A percentile compares a stretch with the other conserved stretches of the same genome.
phyloP scores from a whole-genome alignment of 371 early-diverging fungal species.

The Mortierella sp. region DNA sequence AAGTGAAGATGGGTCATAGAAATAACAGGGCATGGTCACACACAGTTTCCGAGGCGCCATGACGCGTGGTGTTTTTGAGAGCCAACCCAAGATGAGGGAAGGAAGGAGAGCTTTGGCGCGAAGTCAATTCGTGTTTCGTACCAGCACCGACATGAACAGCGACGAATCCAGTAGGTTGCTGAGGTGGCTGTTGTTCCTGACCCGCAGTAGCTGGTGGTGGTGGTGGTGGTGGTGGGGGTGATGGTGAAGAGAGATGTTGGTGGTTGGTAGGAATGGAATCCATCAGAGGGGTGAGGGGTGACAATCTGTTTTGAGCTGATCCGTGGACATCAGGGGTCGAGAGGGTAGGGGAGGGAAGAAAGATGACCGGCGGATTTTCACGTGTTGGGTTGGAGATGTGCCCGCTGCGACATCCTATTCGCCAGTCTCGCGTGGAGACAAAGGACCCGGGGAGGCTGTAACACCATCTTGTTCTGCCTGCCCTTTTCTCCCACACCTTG shows the following conservation, averaged over 20 bases:
- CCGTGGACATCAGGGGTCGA: no score
- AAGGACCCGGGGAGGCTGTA: conserved; percentile 3
- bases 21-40: no score
- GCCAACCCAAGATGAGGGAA: no score
- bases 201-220: neutral
- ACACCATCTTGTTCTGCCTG: neutral
- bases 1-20: no score
- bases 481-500: conserved; percentile 3
- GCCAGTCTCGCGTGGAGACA: conserved; percentile 3
- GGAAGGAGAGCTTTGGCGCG: no score
- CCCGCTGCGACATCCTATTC: conserved; percentile 39
- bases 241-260: no score
- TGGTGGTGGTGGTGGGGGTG: neutral
- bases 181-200: neutral
- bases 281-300: no score
- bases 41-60: no score
- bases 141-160: conserved; percentile 74
- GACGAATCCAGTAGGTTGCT: conserved; percentile 52
- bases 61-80: no score
- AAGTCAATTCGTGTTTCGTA: conserved; percentile 21
- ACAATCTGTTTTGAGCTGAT: no score
- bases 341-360: neutral
- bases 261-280: no score
- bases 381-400: conserved; percentile 5
- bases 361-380: conserved; percentile 16